Evolutionary conservation across 441 rosid species (phyloP).

Genomic region (Erodium moschatum): DNA sequence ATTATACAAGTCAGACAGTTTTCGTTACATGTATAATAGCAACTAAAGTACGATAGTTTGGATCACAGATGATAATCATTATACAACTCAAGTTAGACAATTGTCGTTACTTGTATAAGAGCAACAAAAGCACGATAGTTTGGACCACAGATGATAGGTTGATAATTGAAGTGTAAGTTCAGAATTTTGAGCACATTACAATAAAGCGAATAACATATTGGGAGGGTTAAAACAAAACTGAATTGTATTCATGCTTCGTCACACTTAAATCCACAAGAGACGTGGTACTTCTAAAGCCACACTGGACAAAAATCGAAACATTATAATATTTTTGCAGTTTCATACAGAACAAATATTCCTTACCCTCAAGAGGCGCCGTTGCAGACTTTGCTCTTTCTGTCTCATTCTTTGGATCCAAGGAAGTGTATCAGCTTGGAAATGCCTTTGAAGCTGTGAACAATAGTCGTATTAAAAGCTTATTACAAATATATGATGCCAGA

Average conservation of each 20-base stretch:
- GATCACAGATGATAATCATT: conserved; percentile 8
- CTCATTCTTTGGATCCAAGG: conserved; percentile 88
- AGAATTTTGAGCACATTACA: neutral
- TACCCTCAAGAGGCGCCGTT: conserved; percentile 90
- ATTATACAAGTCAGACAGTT: conserved; percentile 21
- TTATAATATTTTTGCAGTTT: conserved; percentile 9
- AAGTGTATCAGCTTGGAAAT: conserved; percentile 88
- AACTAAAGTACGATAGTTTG: neutral
- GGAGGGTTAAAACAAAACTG: neutral
- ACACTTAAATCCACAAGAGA: neutral
- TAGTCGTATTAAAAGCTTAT: conserved; percentile 17
- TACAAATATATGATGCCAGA: conserved; percentile 15
- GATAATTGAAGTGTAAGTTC: neutral
- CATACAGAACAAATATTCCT: conserved; percentile 14
- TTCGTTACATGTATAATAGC: neutral
- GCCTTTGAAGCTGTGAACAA: conserved; percentile 74
- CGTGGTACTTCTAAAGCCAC: neutral
- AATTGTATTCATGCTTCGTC: neutral
- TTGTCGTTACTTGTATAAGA: neutral
- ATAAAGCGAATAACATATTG: neutral
- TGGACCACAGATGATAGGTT: neutral
- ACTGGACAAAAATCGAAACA: neutral
- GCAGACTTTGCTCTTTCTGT: conserved; percentile 89
- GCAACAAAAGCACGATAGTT: neutral
- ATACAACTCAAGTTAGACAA: conserved; percentile 20